Percentiles rank a stretch among this genome's conserved stretches.
phyloP scores from a whole-genome alignment of 148 eudicot genomes.

The Nepenthes mirabilis region DNA sequence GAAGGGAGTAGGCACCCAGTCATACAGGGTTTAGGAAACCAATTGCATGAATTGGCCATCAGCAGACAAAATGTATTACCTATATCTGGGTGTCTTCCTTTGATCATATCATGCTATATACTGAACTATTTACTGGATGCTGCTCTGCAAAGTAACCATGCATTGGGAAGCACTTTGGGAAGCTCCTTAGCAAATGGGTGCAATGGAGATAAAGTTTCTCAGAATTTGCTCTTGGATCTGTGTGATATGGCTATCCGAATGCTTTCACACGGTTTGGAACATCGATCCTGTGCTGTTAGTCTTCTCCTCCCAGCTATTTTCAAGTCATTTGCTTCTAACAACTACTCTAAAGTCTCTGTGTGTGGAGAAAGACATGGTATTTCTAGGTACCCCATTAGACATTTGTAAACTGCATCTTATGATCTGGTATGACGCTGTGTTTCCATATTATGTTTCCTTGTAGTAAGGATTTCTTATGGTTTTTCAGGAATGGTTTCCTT shows the following conservation, averaged over 20 bases:
- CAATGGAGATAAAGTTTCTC: constrained; percentile 26
- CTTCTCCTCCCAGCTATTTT: constrained; percentile 64
- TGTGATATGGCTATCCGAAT: constrained; percentile 49
- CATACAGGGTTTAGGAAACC: constrained; percentile 15
- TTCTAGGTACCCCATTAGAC: constrained; percentile 39
- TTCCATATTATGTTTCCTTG: background rate
- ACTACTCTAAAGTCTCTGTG: constrained; percentile 35
- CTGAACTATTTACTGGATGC: constrained; percentile 48
- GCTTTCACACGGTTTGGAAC: constrained; percentile 68
- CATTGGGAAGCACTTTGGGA: constrained; percentile 13
- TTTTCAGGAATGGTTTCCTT: constrained; percentile 46
- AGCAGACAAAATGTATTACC: constrained; percentile 9
- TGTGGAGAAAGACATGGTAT: constrained; percentile 32
- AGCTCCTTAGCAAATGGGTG: constrained; percentile 13
- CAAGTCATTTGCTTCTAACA: constrained; percentile 32
- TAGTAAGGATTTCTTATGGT: constrained; percentile 6
- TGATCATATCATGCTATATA: constrained; percentile 51
- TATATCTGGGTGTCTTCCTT: constrained; percentile 21
- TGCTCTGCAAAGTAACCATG: constrained; percentile 28
- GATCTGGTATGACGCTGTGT: background rate
- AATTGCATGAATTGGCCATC: constrained; percentile 8
- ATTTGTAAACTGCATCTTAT: constrained; percentile 1
- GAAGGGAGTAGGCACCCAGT: constrained; percentile 27
- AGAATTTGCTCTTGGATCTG: constrained; percentile 64
- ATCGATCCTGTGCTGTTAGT: constrained; percentile 56